Conservation (phyloP, 1,139 yeast genomes). For the Magnusiomyces suaveolens region DNA sequence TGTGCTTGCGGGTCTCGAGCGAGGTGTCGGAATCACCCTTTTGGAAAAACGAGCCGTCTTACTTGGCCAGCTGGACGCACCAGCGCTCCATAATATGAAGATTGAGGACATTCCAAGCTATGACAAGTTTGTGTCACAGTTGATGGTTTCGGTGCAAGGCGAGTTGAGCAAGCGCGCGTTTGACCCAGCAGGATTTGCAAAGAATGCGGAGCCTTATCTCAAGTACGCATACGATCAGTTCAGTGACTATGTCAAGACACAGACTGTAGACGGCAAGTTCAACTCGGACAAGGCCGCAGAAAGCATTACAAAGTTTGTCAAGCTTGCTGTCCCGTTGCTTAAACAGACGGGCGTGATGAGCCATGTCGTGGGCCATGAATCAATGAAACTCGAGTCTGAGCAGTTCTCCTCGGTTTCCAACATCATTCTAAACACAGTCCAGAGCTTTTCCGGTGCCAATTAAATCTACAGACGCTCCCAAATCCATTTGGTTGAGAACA, state of each 20-base stretch:
- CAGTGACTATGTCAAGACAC: slow-evolving; percentile 2
- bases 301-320: neutral
- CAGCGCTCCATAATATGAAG: neutral
- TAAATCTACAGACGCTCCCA: too few species aligned
- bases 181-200: neutral
- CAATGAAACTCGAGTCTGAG: neutral
- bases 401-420: neutral
- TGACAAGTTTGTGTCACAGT: neutral
- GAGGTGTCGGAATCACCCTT: neutral
- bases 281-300: neutral
- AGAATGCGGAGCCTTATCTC: neutral
- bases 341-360: neutral
- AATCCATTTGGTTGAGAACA: too few species aligned
- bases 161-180: neutral
- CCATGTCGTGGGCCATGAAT: neutral
- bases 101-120: neutral
- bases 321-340: neutral
- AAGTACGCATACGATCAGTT: neutral
- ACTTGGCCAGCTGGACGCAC: neutral
- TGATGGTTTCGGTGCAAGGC: neutral
- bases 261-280: neutral
- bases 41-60: neutral
- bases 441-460: neutral
- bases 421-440: neutral
- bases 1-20: neutral